Percentiles rank a stretch among this genome's conserved stretches.
phyloP scores from a whole-genome alignment of 1,284 basidiomycete genomes.

The Ganoderma boninense region DNA sequence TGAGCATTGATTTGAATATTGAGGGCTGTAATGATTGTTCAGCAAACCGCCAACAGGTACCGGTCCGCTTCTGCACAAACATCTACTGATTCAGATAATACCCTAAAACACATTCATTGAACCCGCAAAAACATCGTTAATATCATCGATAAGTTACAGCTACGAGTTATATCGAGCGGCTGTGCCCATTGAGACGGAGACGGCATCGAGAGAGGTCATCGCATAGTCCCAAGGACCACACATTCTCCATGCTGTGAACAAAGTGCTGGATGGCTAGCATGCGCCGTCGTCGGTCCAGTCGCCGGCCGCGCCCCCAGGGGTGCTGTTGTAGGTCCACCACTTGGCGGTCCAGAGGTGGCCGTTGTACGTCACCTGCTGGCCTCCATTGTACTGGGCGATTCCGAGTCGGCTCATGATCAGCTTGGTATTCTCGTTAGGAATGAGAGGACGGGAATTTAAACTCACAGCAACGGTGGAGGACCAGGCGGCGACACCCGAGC shows the following conservation, averaged over 20 bases:
- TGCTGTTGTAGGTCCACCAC: conserved; percentile 61
- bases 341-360: conserved; percentile 65
- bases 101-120: neutral
- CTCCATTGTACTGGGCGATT: conserved; percentile 52
- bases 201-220: neutral
- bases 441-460: conserved; percentile 9
- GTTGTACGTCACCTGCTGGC: conserved; percentile 52
- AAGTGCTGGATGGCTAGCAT: conserved; percentile 37
- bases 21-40: too few species aligned
- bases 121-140: neutral
- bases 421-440: neutral
- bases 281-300: conserved; percentile 52
- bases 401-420: neutral
- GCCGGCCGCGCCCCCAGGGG: conserved; percentile 51
- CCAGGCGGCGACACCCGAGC: conserved; percentile 58
- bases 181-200: neutral
- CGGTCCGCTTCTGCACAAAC: too few species aligned
- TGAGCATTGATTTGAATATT: too few species aligned
- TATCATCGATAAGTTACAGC: neutral
- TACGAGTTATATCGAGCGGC: neutral
- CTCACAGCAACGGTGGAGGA: conserved; percentile 52
- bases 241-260: neutral
- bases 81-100: neutral
- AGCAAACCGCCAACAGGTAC: too few species aligned
- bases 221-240: neutral